A percentile compares a stretch with the other conserved stretches of the same genome.
phyloP scores from a whole-genome alignment of 2,329 filamentous ascomycete species.

The Dactylonectria macrodidyma region DNA sequence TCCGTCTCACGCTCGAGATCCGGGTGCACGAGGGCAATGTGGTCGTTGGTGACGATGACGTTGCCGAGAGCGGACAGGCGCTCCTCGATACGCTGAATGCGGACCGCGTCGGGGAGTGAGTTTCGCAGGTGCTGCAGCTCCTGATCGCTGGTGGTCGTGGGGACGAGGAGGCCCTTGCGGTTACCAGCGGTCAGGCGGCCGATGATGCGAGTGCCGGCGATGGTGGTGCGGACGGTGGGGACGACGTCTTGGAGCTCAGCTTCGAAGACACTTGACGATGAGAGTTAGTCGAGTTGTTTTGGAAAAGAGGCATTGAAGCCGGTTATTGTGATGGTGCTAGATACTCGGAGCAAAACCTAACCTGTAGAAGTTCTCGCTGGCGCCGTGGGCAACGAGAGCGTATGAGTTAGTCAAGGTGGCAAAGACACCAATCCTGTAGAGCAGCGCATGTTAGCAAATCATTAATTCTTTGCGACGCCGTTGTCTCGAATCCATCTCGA shows the following conservation, averaged over 20 bases:
- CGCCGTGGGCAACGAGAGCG: conserved; percentile 92
- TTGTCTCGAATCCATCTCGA: background rate
- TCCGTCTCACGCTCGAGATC: conserved; percentile 98
- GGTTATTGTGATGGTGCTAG: background rate
- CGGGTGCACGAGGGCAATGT: conserved; percentile 95
- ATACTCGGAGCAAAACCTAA: conserved; percentile 51
- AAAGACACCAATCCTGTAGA: conserved; percentile 91
- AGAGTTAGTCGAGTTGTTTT: conserved; percentile 9
- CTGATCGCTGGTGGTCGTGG: conserved; percentile 96
- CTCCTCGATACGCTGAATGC: conserved; percentile 98
- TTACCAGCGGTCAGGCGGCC: conserved; percentile 96
- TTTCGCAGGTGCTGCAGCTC: conserved; percentile 98
- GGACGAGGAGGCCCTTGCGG: conserved; percentile 95
- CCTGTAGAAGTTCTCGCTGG: conserved; percentile 99
- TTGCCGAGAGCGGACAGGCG: conserved; percentile 95
- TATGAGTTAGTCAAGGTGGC: conserved; percentile 97
- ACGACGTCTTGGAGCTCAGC: conserved; percentile 97
- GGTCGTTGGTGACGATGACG: conserved; percentile 96
- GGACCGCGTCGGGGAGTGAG: conserved; percentile 89
- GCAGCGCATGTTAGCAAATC: conserved; percentile 26
- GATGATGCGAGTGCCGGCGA: conserved; percentile 96
- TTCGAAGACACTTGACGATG: conserved; percentile 85
- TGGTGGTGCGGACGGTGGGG: conserved; percentile 96
- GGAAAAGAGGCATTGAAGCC: conserved; percentile 6
- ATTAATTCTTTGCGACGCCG: background rate